Percentiles rank a stretch among this genome's conserved stretches.
Evolutionary conservation across 1,284 basidiomycete genomes (phyloP).

Genomic region (Ustilago bromivora): DNA sequence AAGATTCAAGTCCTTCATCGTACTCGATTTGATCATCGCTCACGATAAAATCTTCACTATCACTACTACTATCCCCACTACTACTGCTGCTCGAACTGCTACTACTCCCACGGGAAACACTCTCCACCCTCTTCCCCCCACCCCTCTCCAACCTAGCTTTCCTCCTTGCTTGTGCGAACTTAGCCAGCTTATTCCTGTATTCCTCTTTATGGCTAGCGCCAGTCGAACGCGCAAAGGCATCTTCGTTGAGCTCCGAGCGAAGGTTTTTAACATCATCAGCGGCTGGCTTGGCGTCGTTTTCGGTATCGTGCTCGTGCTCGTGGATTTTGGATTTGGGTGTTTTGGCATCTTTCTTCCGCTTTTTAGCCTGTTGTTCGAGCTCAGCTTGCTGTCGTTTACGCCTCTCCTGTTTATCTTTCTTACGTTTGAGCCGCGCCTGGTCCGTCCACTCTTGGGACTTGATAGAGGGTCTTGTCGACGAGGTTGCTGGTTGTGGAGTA

Average conservation of each 20-base stretch:
- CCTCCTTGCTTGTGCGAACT: slow-evolving; percentile 32
- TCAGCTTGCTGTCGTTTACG: slow-evolving; percentile 10
- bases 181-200: slow-evolving; percentile 36
- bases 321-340: slow-evolving; percentile 3
- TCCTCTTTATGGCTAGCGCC: slow-evolving; percentile 40
- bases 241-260: slow-evolving; percentile 49
- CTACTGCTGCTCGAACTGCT: slow-evolving; percentile 7
- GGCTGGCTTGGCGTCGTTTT: neutral
- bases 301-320: neutral
- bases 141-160: slow-evolving; percentile 24
- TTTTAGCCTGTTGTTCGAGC: slow-evolving; percentile 10
- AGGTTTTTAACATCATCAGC: slow-evolving; percentile 44
- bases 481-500: slow-evolving; percentile 2
- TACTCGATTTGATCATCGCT: slow-evolving; percentile 44
- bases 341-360: slow-evolving; percentile 4
- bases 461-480: neutral
- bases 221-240: slow-evolving; percentile 48
- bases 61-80: slow-evolving; percentile 14
- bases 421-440: slow-evolving; percentile 2
- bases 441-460: neutral
- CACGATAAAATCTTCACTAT: slow-evolving; percentile 38
- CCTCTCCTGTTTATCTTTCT: neutral
- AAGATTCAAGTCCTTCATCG: slow-evolving; percentile 27
- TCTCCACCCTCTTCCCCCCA: neutral
- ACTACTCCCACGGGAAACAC: slow-evolving; percentile 9